Conservation (phyloP, 2,329 filamentous ascomycete species). For the Corynespora cassiicola region DNA sequence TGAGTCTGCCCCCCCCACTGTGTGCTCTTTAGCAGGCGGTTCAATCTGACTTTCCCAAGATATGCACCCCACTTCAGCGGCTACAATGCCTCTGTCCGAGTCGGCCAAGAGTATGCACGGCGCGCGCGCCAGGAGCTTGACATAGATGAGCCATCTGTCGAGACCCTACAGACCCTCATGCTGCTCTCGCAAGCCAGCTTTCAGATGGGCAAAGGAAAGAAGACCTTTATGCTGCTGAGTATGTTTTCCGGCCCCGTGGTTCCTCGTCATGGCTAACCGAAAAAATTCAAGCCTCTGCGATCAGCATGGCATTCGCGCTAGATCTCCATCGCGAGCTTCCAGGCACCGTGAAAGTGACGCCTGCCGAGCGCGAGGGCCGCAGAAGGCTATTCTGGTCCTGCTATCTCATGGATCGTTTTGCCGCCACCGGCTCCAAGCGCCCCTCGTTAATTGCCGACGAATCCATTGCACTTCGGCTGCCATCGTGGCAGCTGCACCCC, state of each 20-base stretch:
- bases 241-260: constrained; percentile 32
- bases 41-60: constrained; percentile 53
- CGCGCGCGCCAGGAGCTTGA: constrained; percentile 74
- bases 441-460: constrained; percentile 82
- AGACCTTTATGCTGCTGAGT: constrained; percentile 86
- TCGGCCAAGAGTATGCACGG: constrained; percentile 76
- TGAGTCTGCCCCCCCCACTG: constrained; percentile 30
- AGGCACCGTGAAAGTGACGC: constrained; percentile 64
- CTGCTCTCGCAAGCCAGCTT: constrained; percentile 78
- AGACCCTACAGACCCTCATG: constrained; percentile 76
- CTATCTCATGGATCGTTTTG: constrained; percentile 85
- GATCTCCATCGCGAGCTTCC: constrained; percentile 81
- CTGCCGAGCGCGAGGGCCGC: constrained; percentile 76
- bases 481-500: constrained; percentile 72
- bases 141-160: constrained; percentile 80
- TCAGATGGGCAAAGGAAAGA: constrained; percentile 80
- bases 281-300: constrained; percentile 66
- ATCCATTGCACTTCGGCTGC: constrained; percentile 75
- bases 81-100: constrained; percentile 69
- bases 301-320: constrained; percentile 83
- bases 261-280: constrained; percentile 23
- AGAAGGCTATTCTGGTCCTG: constrained; percentile 88
- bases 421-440: constrained; percentile 79
- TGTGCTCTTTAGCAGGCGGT: too few species aligned
- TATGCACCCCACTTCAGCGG: constrained; percentile 72